A percentile compares a stretch with the other conserved stretches of the same genome.
phyloP scores from a whole-genome alignment of 495 filamentous ascomycete species.

The Rostrohypoxylon terebratum region DNA sequence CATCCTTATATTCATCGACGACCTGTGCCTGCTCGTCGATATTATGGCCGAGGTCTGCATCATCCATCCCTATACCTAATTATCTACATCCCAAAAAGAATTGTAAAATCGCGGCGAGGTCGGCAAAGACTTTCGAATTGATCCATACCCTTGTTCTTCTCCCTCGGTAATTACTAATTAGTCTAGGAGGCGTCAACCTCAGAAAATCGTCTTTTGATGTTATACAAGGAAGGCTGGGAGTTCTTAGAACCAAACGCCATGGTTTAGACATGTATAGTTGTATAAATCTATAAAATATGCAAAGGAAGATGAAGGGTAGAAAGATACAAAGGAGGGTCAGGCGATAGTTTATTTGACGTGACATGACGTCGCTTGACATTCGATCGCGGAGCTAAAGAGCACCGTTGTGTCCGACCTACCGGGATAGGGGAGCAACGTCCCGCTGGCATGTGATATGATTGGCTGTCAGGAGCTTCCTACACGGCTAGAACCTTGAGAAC shows the following conservation, averaged over 20 bases:
- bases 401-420: conserved; percentile 5
- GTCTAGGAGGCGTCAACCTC: background rate
- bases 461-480: background rate
- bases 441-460: conserved; percentile 26
- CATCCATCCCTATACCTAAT: conserved; percentile 64
- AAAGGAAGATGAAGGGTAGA: conserved; percentile 7
- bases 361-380: conserved; percentile 51
- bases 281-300: background rate
- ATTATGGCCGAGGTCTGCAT: conserved; percentile 66
- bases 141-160: conserved; percentile 14
- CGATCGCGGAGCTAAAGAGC: conserved; percentile 22
- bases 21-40: conserved; percentile 62
- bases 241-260: background rate
- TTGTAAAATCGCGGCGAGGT: background rate
- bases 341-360: conserved; percentile 27
- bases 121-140: conserved; percentile 6
- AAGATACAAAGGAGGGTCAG: conserved; percentile 36
- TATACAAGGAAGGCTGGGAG: background rate
- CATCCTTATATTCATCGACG: conserved; percentile 55
- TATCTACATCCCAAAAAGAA: background rate
- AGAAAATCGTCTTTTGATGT: background rate
- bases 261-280: background rate
- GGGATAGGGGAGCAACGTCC: conserved; percentile 5
- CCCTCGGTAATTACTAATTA: background rate
- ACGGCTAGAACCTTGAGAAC: background rate